Conservation (phyloP, 1,284 basidiomycete species). For the Ceratobasidium sp. region DNA sequence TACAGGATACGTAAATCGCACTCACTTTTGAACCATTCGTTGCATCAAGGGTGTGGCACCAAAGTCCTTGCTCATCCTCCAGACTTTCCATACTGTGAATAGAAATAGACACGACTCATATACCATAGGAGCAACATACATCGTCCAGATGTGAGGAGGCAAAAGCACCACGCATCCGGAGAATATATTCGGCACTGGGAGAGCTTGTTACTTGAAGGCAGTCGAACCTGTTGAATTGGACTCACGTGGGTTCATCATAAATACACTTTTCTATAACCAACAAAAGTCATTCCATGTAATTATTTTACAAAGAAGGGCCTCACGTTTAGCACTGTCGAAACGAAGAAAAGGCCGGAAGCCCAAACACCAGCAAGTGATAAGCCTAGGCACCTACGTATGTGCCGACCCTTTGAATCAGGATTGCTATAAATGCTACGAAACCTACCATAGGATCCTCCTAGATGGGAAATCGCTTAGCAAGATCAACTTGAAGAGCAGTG, state of each 20-base stretch:
- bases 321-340: neutral
- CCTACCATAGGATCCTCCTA: neutral
- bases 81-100: constrained; percentile 3
- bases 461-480: neutral
- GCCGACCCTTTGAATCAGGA: neutral
- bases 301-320: neutral
- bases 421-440: neutral
- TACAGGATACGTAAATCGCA: neutral
- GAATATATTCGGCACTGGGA: neutral
- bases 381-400: neutral
- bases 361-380: neutral
- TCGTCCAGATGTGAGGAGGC: constrained; percentile 2
- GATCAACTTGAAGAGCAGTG: neutral
- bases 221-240: neutral
- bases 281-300: neutral
- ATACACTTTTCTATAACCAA: neutral
- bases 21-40: constrained; percentile 7
- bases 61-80: neutral
- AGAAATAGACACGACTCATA: neutral
- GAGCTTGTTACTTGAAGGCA: neutral
- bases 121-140: neutral
- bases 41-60: constrained; percentile 4
- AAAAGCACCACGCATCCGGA: constrained; percentile 12
- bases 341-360: neutral
- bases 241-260: constrained; percentile 1